A percentile compares a stretch with the other conserved stretches of the same genome.
Evolutionary conservation across 345 rosid genomes (phyloP).

Genomic region (Crucihimalaya himalaica): DNA sequence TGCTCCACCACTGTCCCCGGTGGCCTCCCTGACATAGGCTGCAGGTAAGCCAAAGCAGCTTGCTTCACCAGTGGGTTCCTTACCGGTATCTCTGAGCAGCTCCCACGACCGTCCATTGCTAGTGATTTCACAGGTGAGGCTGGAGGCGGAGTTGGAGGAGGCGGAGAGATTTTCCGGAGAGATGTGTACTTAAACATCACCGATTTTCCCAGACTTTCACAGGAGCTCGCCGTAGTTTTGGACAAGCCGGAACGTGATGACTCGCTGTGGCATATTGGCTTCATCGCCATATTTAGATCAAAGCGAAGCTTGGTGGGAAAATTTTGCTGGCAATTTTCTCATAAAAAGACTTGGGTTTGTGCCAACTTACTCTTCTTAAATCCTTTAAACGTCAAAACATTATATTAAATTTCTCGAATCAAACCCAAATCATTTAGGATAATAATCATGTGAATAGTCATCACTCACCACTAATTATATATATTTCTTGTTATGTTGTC

Average conservation of each 20-base stretch:
- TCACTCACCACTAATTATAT: background rate
- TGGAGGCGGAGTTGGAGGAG: constrained; percentile 26
- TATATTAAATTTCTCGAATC: background rate
- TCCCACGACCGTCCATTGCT: constrained; percentile 11
- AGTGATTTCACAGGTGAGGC: constrained; percentile 29
- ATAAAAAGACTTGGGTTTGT: constrained; percentile 44
- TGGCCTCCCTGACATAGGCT: constrained; percentile 42
- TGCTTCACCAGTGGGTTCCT: constrained; percentile 67
- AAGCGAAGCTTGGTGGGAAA: constrained; percentile 45
- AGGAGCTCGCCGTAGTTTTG: background rate
- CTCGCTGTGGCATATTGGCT: constrained; percentile 11
- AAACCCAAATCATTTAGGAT: constrained; percentile 11
- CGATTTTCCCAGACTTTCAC: background rate
- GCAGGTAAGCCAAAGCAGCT: constrained; percentile 67
- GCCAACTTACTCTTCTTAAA: constrained; percentile 19
- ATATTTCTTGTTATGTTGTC: background rate
- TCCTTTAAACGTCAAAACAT: background rate
- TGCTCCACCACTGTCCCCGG: constrained; percentile 9
- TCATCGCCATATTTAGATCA: constrained; percentile 6
- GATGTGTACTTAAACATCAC: background rate
- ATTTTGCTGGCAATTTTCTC: constrained; percentile 35
- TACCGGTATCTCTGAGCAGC: constrained; percentile 59
- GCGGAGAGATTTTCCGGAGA: constrained; percentile 13
- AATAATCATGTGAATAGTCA: background rate
- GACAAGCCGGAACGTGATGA: constrained; percentile 34